A percentile compares a stretch with the other conserved stretches of the same genome.
Conservation (phyloP, 2,329 filamentous ascomycete species). For the Cladosporium halotolerans region DNA sequence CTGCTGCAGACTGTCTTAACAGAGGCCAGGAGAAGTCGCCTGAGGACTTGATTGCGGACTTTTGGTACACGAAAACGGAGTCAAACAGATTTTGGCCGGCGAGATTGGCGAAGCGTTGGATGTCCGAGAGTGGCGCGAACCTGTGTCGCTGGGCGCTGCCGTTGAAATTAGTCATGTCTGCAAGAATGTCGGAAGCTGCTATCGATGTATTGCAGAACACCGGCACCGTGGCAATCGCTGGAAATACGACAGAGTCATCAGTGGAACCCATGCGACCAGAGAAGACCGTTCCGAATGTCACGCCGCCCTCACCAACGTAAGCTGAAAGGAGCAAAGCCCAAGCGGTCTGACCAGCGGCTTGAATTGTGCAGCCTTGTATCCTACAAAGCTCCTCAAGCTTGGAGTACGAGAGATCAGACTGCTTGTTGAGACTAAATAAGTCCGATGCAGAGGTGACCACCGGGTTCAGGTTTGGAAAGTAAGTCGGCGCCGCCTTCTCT, state of each 20-base stretch:
- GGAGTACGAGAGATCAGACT: slow-evolving; percentile 36
- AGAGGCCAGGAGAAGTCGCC: slow-evolving; percentile 49
- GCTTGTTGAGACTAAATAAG: slow-evolving; percentile 32
- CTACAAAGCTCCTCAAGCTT: slow-evolving; percentile 53
- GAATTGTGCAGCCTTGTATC: slow-evolving; percentile 60
- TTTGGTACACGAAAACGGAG: slow-evolving; percentile 79
- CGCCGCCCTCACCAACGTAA: slow-evolving; percentile 67
- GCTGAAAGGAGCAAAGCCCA: slow-evolving; percentile 71
- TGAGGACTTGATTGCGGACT: slow-evolving; percentile 31
- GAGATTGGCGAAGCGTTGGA: slow-evolving; percentile 66
- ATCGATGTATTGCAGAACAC: slow-evolving; percentile 53
- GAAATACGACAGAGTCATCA: slow-evolving; percentile 59
- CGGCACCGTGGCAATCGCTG: slow-evolving; percentile 77
- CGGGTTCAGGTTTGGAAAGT: slow-evolving; percentile 72
- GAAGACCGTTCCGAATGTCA: slow-evolving; percentile 74
- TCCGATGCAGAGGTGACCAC: slow-evolving; percentile 37
- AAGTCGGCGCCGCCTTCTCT: slow-evolving; percentile 43
- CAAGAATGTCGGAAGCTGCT: slow-evolving; percentile 53
- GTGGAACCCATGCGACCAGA: slow-evolving; percentile 63
- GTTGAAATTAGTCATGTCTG: slow-evolving; percentile 60
- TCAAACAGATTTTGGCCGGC: slow-evolving; percentile 68
- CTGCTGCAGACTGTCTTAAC: slow-evolving; percentile 58
- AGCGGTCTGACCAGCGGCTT: slow-evolving; percentile 67
- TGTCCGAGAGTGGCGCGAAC: slow-evolving; percentile 61
- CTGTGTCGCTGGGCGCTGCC: slow-evolving; percentile 61